A percentile compares a stretch with the other conserved stretches of the same genome.
Evolutionary conservation across 2,329 filamentous ascomycete species (phyloP).

Genomic region (Trichoderma koningii): DNA sequence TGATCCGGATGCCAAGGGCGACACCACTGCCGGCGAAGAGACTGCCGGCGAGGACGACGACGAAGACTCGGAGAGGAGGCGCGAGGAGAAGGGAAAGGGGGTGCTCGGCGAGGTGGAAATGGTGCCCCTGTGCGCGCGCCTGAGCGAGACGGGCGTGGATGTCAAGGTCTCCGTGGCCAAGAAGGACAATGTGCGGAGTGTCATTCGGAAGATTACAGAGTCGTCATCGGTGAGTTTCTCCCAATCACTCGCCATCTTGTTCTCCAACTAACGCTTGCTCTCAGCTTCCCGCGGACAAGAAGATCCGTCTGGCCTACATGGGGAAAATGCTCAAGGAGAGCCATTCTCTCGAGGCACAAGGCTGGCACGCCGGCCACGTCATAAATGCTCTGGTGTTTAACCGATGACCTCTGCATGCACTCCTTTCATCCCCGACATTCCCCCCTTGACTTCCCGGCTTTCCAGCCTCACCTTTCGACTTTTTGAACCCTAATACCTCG

Average conservation of each 20-base stretch:
- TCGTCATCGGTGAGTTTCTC: conserved; percentile 60
- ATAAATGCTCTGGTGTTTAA: conserved; percentile 74
- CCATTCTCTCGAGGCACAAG: conserved; percentile 65
- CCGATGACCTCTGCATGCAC: conserved; percentile 37
- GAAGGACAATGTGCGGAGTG: conserved; percentile 63
- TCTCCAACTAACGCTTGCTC: neutral
- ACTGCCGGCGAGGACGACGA: conserved; percentile 41
- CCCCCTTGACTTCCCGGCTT: neutral
- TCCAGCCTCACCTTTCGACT: neutral
- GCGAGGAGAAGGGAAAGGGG: conserved; percentile 63
- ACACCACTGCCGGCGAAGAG: conserved; percentile 43
- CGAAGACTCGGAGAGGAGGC: conserved; percentile 43
- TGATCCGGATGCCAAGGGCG: conserved; percentile 33
- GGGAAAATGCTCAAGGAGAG: conserved; percentile 76
- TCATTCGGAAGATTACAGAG: conserved; percentile 64
- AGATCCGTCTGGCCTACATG: conserved; percentile 74
- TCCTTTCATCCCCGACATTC: neutral
- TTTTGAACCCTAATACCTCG: neutral
- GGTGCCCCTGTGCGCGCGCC: conserved; percentile 60
- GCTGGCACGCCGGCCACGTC: conserved; percentile 74
- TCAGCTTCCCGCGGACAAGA: conserved; percentile 60
- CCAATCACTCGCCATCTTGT: neutral
- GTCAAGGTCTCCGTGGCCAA: conserved; percentile 59
- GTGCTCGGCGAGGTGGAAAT: conserved; percentile 55
- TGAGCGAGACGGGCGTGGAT: conserved; percentile 69